These are phyloP conservation scores for Paracoccidioides lutzii DNA, from an alignment of 2,329 filamentous ascomycete species.

Conservation along the genomic window DNA sequence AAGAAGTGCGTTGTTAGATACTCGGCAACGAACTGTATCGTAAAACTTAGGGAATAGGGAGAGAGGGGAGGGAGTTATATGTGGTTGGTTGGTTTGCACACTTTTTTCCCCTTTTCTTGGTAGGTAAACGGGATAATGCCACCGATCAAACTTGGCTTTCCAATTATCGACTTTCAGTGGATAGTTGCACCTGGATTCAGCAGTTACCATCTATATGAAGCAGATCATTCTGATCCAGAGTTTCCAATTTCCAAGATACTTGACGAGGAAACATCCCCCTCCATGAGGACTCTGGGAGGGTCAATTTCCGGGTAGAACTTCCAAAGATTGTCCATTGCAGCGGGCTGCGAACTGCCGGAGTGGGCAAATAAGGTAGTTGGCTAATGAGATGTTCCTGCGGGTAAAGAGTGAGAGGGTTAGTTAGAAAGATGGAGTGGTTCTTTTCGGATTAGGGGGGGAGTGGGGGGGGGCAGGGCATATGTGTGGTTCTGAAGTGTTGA, in stretches of 20 bases:
- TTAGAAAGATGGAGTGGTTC: neutral
- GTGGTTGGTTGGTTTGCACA: too few relatives aligned
- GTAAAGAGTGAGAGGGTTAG: neutral
- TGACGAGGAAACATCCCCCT: neutral
- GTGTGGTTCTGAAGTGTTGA: neutral
- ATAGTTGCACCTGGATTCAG: neutral
- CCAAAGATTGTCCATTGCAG: neutral
- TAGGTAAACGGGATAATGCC: neutral
- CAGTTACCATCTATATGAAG: neutral
- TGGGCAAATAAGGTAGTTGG: too few relatives aligned
- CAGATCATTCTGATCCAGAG: slow-evolving; percentile 1
- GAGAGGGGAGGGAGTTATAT: too few relatives aligned
- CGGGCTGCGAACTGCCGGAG: too few relatives aligned
- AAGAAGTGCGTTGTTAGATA: too few relatives aligned
- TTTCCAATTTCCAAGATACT: neutral
- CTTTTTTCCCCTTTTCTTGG: neutral
- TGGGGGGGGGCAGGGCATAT: neutral
- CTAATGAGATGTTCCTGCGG: neutral
- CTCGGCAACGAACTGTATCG: too few relatives aligned
- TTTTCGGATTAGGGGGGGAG: neutral
- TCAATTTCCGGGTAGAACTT: neutral
- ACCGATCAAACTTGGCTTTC: neutral
- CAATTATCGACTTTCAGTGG: neutral
- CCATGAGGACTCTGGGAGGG: neutral
- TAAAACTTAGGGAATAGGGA: too few relatives aligned